Conservation (phyloP, 164 flowering plant genomes). For the Amborella trichopoda region DNA sequence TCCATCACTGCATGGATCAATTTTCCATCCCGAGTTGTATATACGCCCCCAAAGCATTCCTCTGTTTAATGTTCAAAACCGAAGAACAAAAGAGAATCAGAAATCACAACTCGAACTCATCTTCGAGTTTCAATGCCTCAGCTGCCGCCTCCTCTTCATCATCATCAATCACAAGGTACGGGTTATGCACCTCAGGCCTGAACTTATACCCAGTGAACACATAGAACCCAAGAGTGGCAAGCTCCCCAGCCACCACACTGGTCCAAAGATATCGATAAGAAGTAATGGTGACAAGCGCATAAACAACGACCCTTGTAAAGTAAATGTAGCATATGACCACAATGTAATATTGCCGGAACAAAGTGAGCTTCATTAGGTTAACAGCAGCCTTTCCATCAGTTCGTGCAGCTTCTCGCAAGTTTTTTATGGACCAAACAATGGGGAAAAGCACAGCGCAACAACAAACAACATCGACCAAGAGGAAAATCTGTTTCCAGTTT, state of each 20-base stretch:
- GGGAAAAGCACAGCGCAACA: constrained; percentile 93
- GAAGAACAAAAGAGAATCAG: background rate
- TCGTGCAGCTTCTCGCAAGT: constrained; percentile 71
- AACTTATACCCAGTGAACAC: constrained; percentile 73
- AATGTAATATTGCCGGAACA: constrained; percentile 80
- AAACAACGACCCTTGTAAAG: constrained; percentile 85
- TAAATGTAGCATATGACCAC: constrained; percentile 89
- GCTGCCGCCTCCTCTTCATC: constrained; percentile 91
- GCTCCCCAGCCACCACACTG: constrained; percentile 68
- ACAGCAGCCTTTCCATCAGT: constrained; percentile 93
- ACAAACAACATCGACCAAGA: constrained; percentile 82
- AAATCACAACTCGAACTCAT: constrained; percentile 57
- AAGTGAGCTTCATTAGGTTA: constrained; percentile 76
- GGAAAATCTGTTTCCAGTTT: constrained; percentile 80
- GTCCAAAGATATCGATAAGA: constrained; percentile 78
- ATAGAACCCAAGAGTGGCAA: constrained; percentile 79
- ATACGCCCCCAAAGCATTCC: too few species aligned
- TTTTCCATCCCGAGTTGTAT: too few species aligned
- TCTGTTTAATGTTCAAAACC: too few species aligned
- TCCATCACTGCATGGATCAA: too few species aligned
- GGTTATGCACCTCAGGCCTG: constrained; percentile 80
- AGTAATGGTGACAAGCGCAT: constrained; percentile 68
- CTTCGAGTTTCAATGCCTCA: constrained; percentile 58
- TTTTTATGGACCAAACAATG: constrained; percentile 93
- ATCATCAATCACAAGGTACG: constrained; percentile 77